Conservation (phyloP, 2,329 filamentous ascomycete species). For the Arthrobotrys megalospora region DNA sequence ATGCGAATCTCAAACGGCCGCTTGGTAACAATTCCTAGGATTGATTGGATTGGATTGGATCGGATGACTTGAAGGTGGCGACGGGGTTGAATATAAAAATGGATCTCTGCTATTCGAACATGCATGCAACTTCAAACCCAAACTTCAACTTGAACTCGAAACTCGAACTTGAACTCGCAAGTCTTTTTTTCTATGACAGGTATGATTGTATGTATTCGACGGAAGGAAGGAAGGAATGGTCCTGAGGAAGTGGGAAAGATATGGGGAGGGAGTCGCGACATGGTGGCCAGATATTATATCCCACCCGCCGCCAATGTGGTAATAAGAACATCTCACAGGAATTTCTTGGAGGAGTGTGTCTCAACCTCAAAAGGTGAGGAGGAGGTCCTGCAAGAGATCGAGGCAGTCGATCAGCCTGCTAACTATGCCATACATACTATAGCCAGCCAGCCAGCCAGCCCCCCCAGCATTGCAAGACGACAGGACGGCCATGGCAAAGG, state of each 20-base stretch:
- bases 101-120: not conserved
- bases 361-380: slow-evolving; percentile 43
- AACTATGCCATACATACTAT: slow-evolving; percentile 3
- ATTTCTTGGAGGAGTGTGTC: slow-evolving; percentile 47
- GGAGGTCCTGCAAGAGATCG: slow-evolving; percentile 54
- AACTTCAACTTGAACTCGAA: not conserved
- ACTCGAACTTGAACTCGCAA: slow-evolving; percentile 22
- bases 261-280: slow-evolving; percentile 40
- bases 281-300: slow-evolving; percentile 61
- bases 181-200: slow-evolving; percentile 21
- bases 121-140: not conserved
- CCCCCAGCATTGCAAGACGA: slow-evolving; percentile 11
- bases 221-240: slow-evolving; percentile 6
- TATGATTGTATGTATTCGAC: slow-evolving; percentile 8
- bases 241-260: slow-evolving; percentile 25
- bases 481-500: slow-evolving; percentile 23
- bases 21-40: slow-evolving; percentile 3
- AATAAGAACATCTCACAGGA: slow-evolving; percentile 31
- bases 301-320: slow-evolving; percentile 33
- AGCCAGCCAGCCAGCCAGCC: slow-evolving; percentile 11
- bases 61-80: not conserved
- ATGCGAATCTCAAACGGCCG: slow-evolving; percentile 15
- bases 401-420: slow-evolving; percentile 41
- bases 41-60: not conserved
- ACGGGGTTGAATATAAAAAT: slow-evolving; percentile 14